Base-by-base conservation (phyloP, 805 yeast genomes). In the Lachancea sp. region DNA sequence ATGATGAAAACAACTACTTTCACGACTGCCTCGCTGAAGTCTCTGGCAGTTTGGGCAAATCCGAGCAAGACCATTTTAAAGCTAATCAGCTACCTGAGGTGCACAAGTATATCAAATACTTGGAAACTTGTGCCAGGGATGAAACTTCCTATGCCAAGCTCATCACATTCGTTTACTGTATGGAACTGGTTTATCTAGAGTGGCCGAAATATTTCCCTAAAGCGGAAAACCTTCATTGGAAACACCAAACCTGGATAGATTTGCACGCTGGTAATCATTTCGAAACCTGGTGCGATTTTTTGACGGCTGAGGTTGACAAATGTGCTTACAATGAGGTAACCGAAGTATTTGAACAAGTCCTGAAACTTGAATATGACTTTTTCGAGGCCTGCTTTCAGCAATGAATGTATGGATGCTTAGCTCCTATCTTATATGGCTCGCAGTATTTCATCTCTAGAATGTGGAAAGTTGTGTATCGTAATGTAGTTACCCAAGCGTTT, bases 211-310 rank as follows among this genome's bases (percentile, higher is more conserved):
- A 61, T 42, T 58, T 63, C 25, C 59, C 62, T 16, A 54, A 50
- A 23, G 42, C 57, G 1, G 42, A 48, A 1, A 50, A 61, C 34
- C 54, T 74, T 25, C 64, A 62, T 19, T 74, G 70, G 65, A 72
- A 70, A 45, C 58, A 69, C 43, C 64, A 69, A 34, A 75, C 71
- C 36, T 75, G 80, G 80, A 67, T 75, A 30, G 65, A 57, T 33
- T 54, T 75, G 37, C 80, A 75, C 46, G 69, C 71, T 45, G 80
- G 80, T 3, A 58, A 56, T 3, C 71, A 54, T 8, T 75, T 75
- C 42, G 59, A 64, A 31, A 51, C 46, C 2, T 75, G 80, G 80
- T 69, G 70, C n/a, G 47, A 58, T 3, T 74, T 75, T 45, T 56
- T 75, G 29, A 57, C 52, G 37, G 42, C 43, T 1, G 77, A 74